Evolutionary conservation across 306 rosid species (phyloP).

Genomic region (Rubus parviflorus): DNA sequence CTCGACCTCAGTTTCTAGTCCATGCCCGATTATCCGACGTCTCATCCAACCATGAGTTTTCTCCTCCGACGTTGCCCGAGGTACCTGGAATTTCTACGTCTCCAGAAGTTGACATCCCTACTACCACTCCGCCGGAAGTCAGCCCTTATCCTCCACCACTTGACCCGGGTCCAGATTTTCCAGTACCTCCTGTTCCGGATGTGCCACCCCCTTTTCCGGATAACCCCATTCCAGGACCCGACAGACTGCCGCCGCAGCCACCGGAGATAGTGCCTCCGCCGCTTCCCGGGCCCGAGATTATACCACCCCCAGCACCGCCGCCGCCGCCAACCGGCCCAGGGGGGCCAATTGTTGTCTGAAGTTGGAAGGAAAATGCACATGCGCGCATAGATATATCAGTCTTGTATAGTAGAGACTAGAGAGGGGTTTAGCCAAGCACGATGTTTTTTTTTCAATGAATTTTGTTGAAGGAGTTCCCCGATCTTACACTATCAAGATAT

Average conservation of each 20-base stretch:
- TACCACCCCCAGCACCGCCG: conserved; percentile 33
- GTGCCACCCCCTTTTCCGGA: conserved; percentile 20
- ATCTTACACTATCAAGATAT: too few species aligned
- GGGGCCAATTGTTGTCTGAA: not conserved
- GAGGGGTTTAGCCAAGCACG: too few species aligned
- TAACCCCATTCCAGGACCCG: conserved; percentile 32
- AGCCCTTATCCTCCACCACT: conserved; percentile 29
- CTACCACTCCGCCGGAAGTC: conserved; percentile 36
- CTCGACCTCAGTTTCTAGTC: not conserved
- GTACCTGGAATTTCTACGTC: conserved; percentile 18
- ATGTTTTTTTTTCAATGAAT: too few species aligned
- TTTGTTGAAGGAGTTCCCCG: too few species aligned
- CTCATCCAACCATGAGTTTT: conserved; percentile 31
- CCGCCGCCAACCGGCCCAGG: conserved; percentile 13
- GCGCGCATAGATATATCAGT: too few species aligned
- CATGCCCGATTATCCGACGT: not conserved
- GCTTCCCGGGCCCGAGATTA: conserved; percentile 30
- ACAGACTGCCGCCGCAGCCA: conserved; percentile 29
- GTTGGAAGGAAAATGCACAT: not conserved
- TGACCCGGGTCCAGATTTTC: conserved; percentile 39
- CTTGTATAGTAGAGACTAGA: too few species aligned
- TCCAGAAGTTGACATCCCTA: conserved; percentile 35
- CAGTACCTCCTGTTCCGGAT: conserved; percentile 41
- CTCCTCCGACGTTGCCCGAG: conserved; percentile 28
- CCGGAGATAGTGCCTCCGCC: conserved; percentile 27